phyloP scores from a whole-genome alignment of 139 green algal genomes.

The Haematococcus sp. region DNA sequence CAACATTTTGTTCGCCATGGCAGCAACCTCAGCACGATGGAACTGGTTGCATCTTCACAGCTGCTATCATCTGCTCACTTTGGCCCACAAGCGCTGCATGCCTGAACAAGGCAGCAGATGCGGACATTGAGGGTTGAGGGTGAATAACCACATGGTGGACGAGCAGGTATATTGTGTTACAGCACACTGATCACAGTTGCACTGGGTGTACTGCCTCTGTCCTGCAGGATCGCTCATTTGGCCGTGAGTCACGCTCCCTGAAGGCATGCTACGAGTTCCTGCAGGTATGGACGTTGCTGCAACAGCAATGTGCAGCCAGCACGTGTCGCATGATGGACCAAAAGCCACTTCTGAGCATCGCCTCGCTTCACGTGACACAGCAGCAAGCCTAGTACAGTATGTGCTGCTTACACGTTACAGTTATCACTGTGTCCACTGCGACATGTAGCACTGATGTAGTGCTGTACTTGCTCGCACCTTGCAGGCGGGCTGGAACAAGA shows the following conservation, averaged over 20 bases:
- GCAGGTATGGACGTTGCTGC: slow-evolving; percentile 21
- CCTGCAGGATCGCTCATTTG: slow-evolving; percentile 68
- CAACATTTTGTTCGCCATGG: too few species aligned
- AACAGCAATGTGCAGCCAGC: too few species aligned
- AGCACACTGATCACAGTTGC: neutral
- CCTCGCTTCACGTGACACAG: neutral
- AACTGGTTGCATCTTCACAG: too few species aligned
- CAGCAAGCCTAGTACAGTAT: neutral
- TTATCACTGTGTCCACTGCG: neutral
- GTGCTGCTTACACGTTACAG: neutral
- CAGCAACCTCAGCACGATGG: too few species aligned
- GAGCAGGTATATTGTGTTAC: neutral
- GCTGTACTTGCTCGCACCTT: neutral
- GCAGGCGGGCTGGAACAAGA: slow-evolving; percentile 47
- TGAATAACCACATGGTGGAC: too few species aligned
- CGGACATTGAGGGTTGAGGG: neutral
- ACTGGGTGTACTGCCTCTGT: slow-evolving; percentile 7
- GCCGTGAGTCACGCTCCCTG: slow-evolving; percentile 67
- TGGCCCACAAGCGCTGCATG: too few species aligned
- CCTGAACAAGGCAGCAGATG: too few species aligned
- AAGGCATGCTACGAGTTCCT: slow-evolving; percentile 77
- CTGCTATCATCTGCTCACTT: too few species aligned
- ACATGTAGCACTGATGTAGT: neutral
- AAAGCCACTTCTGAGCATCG: too few species aligned
- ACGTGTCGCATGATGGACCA: neutral